Conservation (phyloP, 73 alveolate species). For the Paramecium biaurelia region DNA sequence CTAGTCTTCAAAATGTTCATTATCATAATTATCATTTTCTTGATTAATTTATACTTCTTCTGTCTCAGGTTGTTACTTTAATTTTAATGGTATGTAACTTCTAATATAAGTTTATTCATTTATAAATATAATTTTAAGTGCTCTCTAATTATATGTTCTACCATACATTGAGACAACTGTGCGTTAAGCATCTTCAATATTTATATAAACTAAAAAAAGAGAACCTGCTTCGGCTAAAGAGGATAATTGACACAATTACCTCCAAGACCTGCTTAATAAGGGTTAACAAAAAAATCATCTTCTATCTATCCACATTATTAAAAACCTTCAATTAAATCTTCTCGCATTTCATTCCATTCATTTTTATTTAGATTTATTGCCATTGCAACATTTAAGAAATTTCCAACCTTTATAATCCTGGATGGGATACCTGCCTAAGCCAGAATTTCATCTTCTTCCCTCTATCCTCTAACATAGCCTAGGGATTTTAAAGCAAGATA, state of each 20-base stretch:
- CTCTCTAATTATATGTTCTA: conserved; percentile 58
- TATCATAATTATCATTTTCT: not conserved
- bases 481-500: conserved; percentile 34
- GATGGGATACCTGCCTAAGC: conserved; percentile 57
- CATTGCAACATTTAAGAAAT: conserved; percentile 47
- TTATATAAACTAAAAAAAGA: conserved; percentile 41
- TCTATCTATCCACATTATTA: conserved; percentile 6
- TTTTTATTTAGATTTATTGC: conserved; percentile 35
- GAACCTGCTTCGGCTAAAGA: conserved; percentile 65
- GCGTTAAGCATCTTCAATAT: conserved; percentile 47
- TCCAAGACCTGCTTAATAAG: conserved; percentile 57
- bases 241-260: not conserved
- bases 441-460: conserved; percentile 51
- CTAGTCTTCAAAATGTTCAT: not conserved
- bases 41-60: not conserved
- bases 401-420: conserved; percentile 56
- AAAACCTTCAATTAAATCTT: conserved; percentile 36
- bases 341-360: conserved; percentile 57
- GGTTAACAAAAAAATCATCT: conserved; percentile 56
- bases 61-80: not conserved
- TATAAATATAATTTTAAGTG: conserved; percentile 57
- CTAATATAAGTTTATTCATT: conserved; percentile 44
- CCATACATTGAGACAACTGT: conserved; percentile 49
- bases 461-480: conserved; percentile 26
- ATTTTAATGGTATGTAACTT: conserved; percentile 24